Percentiles rank a stretch among this genome's conserved stretches.
These are phyloP conservation scores for Boletus bicolor DNA, from an alignment of 768 basidiomycete genomes.

Conservation along the genomic window DNA sequence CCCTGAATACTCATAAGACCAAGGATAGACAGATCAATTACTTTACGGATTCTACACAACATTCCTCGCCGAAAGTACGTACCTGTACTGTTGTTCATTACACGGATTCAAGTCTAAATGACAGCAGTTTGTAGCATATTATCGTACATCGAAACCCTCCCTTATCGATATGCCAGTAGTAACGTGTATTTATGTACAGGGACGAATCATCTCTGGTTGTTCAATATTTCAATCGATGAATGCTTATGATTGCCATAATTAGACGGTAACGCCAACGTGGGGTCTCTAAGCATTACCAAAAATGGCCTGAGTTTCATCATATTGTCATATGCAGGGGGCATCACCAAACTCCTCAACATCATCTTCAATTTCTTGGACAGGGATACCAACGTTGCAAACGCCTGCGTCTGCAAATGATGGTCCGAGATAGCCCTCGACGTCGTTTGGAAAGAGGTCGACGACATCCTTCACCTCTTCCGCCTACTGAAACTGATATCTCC, in stretches of 20 bases:
- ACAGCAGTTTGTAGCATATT: no score
- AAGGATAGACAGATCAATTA: background rate
- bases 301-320: no score
- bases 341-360: constrained; percentile 59
- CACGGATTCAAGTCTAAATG: background rate
- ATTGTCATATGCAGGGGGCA: constrained; percentile 11
- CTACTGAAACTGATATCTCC: constrained; percentile 45
- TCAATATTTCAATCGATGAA: no score
- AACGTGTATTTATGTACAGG: no score
- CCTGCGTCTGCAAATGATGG: constrained; percentile 58
- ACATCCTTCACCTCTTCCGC: constrained; percentile 44
- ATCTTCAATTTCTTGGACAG: constrained; percentile 49
- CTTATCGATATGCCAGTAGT: no score
- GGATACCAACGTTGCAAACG: constrained; percentile 41
- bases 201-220: no score
- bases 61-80: no score
- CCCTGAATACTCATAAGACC: background rate
- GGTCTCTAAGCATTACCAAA: no score
- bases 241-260: no score
- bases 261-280: no score
- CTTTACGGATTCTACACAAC: background rate
- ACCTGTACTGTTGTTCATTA: background rate
- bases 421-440: constrained; percentile 52
- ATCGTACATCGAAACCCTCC: no score
- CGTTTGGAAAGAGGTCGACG: constrained; percentile 55